Conservation (phyloP, 2,329 filamentous ascomycete genomes). For the Furcasterigmium furcatum region DNA sequence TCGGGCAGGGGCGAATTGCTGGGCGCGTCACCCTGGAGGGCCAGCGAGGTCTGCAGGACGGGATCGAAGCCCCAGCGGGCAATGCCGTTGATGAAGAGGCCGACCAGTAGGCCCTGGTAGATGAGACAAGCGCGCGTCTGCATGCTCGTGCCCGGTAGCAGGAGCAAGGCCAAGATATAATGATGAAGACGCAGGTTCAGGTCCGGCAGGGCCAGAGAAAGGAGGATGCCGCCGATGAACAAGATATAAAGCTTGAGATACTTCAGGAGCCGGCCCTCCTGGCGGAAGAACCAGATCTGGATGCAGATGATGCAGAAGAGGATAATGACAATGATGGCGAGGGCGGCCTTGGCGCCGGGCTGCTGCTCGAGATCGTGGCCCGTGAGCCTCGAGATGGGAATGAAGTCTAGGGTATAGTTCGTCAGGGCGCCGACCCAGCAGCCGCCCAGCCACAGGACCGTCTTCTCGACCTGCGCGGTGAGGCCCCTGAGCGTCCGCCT, state of each 20-base stretch:
- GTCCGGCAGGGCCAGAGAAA: constrained; percentile 69
- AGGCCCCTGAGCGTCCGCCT: constrained; percentile 68
- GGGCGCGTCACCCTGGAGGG: constrained; percentile 67
- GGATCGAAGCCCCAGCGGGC: constrained; percentile 92
- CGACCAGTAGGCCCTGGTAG: constrained; percentile 86
- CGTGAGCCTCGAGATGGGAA: constrained; percentile 90
- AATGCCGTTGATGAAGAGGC: constrained; percentile 90
- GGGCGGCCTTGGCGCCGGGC: constrained; percentile 80
- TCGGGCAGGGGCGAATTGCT: constrained; percentile 59
- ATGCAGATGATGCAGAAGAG: constrained; percentile 66
- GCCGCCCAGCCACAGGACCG: constrained; percentile 82
- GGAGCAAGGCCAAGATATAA: constrained; percentile 83
- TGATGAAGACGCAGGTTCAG: constrained; percentile 89
- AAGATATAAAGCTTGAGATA: constrained; percentile 77
- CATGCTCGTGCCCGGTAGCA: constrained; percentile 84
- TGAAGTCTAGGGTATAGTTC: constrained; percentile 93
- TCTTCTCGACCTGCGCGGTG: constrained; percentile 84
- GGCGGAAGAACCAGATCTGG: constrained; percentile 82
- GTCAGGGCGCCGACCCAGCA: constrained; percentile 90
- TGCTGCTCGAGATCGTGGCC: constrained; percentile 85
- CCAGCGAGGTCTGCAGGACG: constrained; percentile 76
- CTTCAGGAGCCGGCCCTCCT: constrained; percentile 75
- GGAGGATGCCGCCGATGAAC: constrained; percentile 62
- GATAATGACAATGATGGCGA: constrained; percentile 72
- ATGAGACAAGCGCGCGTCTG: constrained; percentile 81